Conservation (phyloP, 345 rosid species). For the Eucalyptus virginea region DNA sequence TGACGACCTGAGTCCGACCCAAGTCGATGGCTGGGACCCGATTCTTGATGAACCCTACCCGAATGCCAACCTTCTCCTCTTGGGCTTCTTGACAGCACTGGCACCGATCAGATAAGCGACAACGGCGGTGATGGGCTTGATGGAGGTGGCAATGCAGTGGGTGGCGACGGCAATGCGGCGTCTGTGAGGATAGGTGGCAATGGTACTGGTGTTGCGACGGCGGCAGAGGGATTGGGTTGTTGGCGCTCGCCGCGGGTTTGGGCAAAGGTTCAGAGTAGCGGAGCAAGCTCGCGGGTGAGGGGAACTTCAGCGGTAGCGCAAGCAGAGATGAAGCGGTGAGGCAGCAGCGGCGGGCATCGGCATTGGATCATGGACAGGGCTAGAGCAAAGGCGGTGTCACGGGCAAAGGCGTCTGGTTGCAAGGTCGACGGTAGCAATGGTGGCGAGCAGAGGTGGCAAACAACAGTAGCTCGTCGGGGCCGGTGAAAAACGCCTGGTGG, state of each 20-base stretch:
- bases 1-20: rapidly evolving
- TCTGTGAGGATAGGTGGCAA: too few relatives aligned
- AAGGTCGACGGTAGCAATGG: too few relatives aligned
- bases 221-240: too few relatives aligned
- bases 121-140: too few relatives aligned
- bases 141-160: rapidly evolving
- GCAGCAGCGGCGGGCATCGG: rapidly evolving
- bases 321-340: rapidly evolving
- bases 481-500: too few relatives aligned
- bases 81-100: rapidly evolving
- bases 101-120: rapidly evolving
- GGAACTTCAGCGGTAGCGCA: rapidly evolving
- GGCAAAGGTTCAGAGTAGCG: too few relatives aligned
- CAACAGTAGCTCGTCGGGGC: rapidly evolving
- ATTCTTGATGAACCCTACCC: too few relatives aligned
- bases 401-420: too few relatives aligned
- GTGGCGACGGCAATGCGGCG: rapidly evolving
- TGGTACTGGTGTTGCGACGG: too few relatives aligned
- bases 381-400: rapidly evolving
- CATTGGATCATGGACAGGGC: rapidly evolving
- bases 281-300: too few relatives aligned
- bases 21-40: rapidly evolving
- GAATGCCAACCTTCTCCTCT: too few relatives aligned
- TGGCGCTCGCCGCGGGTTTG: rapidly evolving
- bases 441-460: too few relatives aligned